Conservation (phyloP, 257 asterid species). For the Thymus mandschuricus region DNA sequence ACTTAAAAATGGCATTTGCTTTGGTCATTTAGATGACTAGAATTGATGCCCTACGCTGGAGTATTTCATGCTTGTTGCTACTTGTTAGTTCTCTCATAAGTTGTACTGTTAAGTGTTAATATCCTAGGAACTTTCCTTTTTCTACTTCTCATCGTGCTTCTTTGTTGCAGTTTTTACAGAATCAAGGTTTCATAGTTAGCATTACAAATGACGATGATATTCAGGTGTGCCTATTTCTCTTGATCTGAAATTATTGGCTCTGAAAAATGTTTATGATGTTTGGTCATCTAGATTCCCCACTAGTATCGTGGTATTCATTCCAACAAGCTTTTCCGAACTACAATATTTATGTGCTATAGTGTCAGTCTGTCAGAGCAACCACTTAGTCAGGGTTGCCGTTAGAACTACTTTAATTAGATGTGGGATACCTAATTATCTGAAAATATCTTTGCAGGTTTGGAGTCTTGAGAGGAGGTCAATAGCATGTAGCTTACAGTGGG, state of each 20-base stretch:
- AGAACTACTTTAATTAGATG: not conserved
- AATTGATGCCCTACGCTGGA: not conserved
- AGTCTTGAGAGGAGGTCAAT: slow-evolving; percentile 67
- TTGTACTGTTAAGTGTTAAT: slow-evolving; percentile 13
- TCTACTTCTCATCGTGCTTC: slow-evolving; percentile 30
- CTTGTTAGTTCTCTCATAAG: slow-evolving; percentile 15
- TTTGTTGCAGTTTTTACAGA: slow-evolving; percentile 78
- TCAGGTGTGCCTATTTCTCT: slow-evolving; percentile 57
- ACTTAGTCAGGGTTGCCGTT: too few relatives aligned
- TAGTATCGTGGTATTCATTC: slow-evolving; percentile 13
- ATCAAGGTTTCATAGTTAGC: slow-evolving; percentile 79
- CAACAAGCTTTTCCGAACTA: too few relatives aligned
- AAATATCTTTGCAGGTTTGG: slow-evolving; percentile 68
- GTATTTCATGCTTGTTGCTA: not conserved
- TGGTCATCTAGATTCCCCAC: slow-evolving; percentile 15
- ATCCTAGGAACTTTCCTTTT: slow-evolving; percentile 14
- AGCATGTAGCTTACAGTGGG: slow-evolving; percentile 76
- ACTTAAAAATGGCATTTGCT: slow-evolving; percentile 14
- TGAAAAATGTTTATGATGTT: slow-evolving; percentile 26
- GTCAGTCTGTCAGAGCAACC: too few relatives aligned
- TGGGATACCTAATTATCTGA: slow-evolving; percentile 25
- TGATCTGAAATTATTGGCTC: slow-evolving; percentile 14
- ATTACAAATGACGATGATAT: slow-evolving; percentile 74
- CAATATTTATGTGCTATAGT: too few relatives aligned
- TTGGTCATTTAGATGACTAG: not conserved